phyloP scores from a whole-genome alignment of 1,284 basidiomycete species.

The Fomitopsis betulina region DNA sequence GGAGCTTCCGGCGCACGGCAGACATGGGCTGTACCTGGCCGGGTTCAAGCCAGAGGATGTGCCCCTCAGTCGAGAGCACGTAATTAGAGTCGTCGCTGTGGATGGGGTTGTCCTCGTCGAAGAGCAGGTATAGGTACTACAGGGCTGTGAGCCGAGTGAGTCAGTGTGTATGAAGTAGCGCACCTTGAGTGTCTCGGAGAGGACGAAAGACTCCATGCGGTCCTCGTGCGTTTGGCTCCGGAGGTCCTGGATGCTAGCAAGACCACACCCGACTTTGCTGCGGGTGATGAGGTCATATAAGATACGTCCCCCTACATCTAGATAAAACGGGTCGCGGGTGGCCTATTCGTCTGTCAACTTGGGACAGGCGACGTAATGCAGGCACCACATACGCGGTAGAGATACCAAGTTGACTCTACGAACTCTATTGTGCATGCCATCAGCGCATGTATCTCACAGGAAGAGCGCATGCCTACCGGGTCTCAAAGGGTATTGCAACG shows the following conservation, averaged over 20 bases:
- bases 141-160: neutral
- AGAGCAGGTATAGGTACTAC: constrained; percentile 88
- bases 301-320: constrained; percentile 77
- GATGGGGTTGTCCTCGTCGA: constrained; percentile 79
- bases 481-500: constrained; percentile 80
- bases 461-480: constrained; percentile 45
- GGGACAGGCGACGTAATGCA: too few relatives aligned
- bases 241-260: constrained; percentile 79
- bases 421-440: constrained; percentile 52
- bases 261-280: constrained; percentile 79
- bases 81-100: constrained; percentile 75
- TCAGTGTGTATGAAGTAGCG: neutral
- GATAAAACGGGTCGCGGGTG: constrained; percentile 86
- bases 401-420: constrained; percentile 91
- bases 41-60: constrained; percentile 69
- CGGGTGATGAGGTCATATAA: constrained; percentile 71
- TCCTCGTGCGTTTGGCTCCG: constrained; percentile 79
- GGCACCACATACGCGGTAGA: constrained; percentile 69
- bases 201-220: constrained; percentile 89
- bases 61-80: constrained; percentile 92
- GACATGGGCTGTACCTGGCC: constrained; percentile 54
- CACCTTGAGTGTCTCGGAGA: constrained; percentile 89
- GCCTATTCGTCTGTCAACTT: constrained; percentile 49
- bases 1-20: constrained; percentile 52
- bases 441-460: neutral